A percentile compares a stretch with the other conserved stretches of the same genome.
Evolutionary conservation across 768 basidiomycete genomes (phyloP).

Genomic region (Kwoniella dendrophila): DNA sequence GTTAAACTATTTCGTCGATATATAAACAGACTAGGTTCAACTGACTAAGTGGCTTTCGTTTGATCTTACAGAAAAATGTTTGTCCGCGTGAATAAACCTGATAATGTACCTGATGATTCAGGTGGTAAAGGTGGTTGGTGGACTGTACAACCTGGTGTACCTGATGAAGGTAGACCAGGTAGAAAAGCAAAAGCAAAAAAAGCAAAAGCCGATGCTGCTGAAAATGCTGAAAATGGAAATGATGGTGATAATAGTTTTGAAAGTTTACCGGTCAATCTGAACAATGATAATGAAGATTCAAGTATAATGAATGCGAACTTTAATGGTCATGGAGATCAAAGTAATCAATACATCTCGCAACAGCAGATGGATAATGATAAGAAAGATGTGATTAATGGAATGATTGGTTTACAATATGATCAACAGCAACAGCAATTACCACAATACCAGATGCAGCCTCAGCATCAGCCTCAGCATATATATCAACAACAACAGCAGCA

Average conservation of each 20-base stretch:
- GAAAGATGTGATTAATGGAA: too few species aligned
- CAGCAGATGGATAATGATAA: too few species aligned
- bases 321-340: too few species aligned
- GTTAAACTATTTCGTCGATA: conserved; percentile 1
- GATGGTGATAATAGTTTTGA: not conserved
- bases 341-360: too few species aligned
- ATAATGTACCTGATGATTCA: conserved; percentile 48
- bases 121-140: conserved; percentile 56
- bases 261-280: too few species aligned
- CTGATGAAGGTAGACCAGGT: conserved; percentile 49
- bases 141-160: conserved; percentile 50
- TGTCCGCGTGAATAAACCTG: conserved; percentile 49
- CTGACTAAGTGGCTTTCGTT: too few species aligned
- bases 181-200: conserved; percentile 43
- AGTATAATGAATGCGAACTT: too few species aligned
- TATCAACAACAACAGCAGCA: not conserved
- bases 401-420: too few species aligned
- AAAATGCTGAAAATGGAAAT: not conserved
- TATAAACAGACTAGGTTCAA: too few species aligned
- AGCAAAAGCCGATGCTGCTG: conserved; percentile 13
- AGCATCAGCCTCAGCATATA: not conserved
- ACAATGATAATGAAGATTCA: too few species aligned
- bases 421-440: not conserved
- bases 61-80: conserved; percentile 47
- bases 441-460: not conserved